A percentile compares a stretch with the other conserved stretches of the same genome.
Conservation (phyloP, 2,329 filamentous ascomycete species). For the Lasiodiplodia sp. region DNA sequence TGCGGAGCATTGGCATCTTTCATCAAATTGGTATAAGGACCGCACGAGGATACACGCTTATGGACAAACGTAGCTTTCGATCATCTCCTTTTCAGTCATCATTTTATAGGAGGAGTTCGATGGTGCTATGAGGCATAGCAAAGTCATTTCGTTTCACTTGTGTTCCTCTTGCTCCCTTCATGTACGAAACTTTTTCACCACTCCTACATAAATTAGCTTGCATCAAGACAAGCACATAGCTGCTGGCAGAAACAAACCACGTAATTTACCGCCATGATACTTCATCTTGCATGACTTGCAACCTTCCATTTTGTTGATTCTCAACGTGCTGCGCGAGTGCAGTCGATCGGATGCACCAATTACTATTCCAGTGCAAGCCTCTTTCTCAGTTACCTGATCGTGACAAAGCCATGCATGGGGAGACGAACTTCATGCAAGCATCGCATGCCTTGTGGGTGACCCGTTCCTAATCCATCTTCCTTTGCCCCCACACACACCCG, state of each 20-base stretch:
- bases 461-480: neutral
- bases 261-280: neutral
- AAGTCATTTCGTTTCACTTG: neutral
- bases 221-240: neutral
- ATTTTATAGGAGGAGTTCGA: neutral
- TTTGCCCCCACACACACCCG: neutral
- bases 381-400: neutral
- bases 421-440: neutral
- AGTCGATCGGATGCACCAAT: neutral
- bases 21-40: neutral
- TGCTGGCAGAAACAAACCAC: slow-evolving; percentile 1
- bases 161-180: neutral
- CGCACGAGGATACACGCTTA: slow-evolving; percentile 6
- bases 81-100: neutral
- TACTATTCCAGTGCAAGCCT: neutral
- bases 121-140: neutral
- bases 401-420: neutral
- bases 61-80: neutral
- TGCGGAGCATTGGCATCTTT: slow-evolving; percentile 9
- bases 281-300: neutral
- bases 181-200: slow-evolving; percentile 3
- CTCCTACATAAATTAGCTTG: neutral
- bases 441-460: neutral
- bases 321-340: too few species aligned
- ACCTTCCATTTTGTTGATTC: neutral